A percentile compares a stretch with the other conserved stretches of the same genome.
These are phyloP conservation scores for Exophiala oligosperma DNA, from an alignment of 2,329 filamentous ascomycete genomes.

Conservation along the genomic window DNA sequence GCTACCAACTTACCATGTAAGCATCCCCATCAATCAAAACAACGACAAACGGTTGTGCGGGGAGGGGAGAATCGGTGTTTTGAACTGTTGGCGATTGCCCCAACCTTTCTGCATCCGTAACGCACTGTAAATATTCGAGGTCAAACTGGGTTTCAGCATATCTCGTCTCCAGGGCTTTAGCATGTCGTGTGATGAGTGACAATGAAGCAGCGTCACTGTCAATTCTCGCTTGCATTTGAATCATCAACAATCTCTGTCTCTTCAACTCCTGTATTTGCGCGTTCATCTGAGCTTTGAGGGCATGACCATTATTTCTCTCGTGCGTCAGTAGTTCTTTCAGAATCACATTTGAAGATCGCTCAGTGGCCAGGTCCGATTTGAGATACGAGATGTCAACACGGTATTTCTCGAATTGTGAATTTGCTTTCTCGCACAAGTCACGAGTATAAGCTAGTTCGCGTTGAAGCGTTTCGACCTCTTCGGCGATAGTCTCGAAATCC, in stretches of 20 bases:
- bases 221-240: slow-evolving; percentile 15
- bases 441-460: slow-evolving; percentile 10
- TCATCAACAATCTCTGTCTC: background rate
- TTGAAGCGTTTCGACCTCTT: slow-evolving; percentile 17
- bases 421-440: slow-evolving; percentile 20
- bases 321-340: slow-evolving; percentile 1
- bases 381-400: slow-evolving; percentile 14
- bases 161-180: slow-evolving; percentile 6
- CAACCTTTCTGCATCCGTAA: slow-evolving; percentile 3
- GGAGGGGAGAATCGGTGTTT: slow-evolving; percentile 12
- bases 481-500: slow-evolving; percentile 19
- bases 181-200: slow-evolving; percentile 13
- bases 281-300: background rate
- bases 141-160: slow-evolving; percentile 21
- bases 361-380: slow-evolving; percentile 2
- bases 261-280: slow-evolving; percentile 7
- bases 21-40: slow-evolving; percentile 29
- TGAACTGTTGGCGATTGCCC: background rate
- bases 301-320: slow-evolving; percentile 1
- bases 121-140: slow-evolving; percentile 22
- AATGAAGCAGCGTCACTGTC: slow-evolving; percentile 14
- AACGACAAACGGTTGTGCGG: slow-evolving; percentile 26
- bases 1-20: slow-evolving; percentile 16
- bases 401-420: slow-evolving; percentile 19
- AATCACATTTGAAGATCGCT: background rate